These are phyloP conservation scores for Lepraria neglecta DNA, from an alignment of 495 filamentous ascomycete species.

Conservation along the genomic window DNA sequence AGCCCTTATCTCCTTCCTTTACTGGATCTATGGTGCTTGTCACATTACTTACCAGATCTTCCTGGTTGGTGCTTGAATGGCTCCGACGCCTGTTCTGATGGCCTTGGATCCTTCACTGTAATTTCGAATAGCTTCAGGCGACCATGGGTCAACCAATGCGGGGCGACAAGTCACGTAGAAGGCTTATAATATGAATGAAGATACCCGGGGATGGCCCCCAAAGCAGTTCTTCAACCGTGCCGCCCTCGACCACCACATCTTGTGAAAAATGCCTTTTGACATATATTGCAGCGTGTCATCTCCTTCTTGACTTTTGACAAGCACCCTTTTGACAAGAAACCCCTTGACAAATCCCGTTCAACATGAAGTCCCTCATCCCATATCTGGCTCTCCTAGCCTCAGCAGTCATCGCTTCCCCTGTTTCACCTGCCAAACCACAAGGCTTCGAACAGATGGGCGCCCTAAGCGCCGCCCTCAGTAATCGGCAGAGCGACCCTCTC, in stretches of 20 bases:
- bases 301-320: background rate
- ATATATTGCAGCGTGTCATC: background rate
- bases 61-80: background rate
- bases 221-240: background rate
- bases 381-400: constrained; percentile 30
- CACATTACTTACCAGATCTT: background rate
- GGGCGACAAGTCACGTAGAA: background rate
- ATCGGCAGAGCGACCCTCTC: constrained; percentile 2
- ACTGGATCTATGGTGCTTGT: background rate
- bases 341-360: background rate
- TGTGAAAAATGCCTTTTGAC: background rate
- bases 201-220: background rate
- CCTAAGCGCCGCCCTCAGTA: constrained; percentile 7
- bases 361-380: constrained; percentile 31
- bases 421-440: constrained; percentile 8
- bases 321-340: background rate
- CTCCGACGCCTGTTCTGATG: background rate
- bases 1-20: background rate
- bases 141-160: background rate
- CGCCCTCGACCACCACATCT: background rate
- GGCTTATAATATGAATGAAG: background rate
- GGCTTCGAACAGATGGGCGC: constrained; percentile 17
- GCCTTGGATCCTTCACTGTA: background rate
- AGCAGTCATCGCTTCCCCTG: constrained; percentile 15
- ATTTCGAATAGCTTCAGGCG: background rate